These are phyloP conservation scores for Drosera spatulata DNA, from an alignment of 179 eudicot genomes.

Conservation along the genomic window DNA sequence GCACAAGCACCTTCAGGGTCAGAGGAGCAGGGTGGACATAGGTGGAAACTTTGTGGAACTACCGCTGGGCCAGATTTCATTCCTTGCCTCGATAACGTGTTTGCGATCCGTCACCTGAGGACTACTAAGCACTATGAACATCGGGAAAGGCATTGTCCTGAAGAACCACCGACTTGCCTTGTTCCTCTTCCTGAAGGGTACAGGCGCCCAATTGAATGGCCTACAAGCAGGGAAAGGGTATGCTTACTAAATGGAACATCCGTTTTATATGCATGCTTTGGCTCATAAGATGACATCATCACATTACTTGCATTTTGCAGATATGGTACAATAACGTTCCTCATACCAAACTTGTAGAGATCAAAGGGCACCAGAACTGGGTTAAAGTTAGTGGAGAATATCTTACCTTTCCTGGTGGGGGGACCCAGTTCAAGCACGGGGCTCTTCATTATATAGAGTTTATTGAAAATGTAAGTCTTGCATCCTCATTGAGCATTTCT, in stretches of 20 bases:
- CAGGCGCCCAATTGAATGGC: constrained; percentile 70
- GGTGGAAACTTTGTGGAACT: constrained; percentile 54
- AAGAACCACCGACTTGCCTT: constrained; percentile 55
- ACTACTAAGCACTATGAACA: constrained; percentile 59
- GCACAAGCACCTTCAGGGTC: constrained; percentile 25
- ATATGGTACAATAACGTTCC: constrained; percentile 72
- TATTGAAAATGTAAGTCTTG: constrained; percentile 36
- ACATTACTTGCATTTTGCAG: constrained; percentile 15
- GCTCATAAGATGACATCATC: neutral
- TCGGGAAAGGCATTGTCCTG: constrained; percentile 69
- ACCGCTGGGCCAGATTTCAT: constrained; percentile 57
- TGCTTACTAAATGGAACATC: neutral
- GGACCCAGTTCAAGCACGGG: constrained; percentile 63
- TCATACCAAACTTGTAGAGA: constrained; percentile 43
- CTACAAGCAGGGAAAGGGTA: constrained; percentile 90
- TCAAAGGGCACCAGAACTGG: constrained; percentile 74
- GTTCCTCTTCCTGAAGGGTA: constrained; percentile 73
- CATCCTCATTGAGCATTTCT: neutral
- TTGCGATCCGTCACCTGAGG: constrained; percentile 37
- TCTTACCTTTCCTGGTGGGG: constrained; percentile 71
- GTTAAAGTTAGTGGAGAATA: constrained; percentile 58
- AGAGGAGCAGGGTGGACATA: constrained; percentile 17
- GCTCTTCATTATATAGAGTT: constrained; percentile 63
- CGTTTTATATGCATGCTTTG: neutral
- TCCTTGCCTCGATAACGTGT: constrained; percentile 58